Evolutionary conservation across 225 moss, liverwort and hornwort genomes (phyloP), one percentile per base, ranked within the genome.

Genomic region (Bryum argenteum): DNA sequence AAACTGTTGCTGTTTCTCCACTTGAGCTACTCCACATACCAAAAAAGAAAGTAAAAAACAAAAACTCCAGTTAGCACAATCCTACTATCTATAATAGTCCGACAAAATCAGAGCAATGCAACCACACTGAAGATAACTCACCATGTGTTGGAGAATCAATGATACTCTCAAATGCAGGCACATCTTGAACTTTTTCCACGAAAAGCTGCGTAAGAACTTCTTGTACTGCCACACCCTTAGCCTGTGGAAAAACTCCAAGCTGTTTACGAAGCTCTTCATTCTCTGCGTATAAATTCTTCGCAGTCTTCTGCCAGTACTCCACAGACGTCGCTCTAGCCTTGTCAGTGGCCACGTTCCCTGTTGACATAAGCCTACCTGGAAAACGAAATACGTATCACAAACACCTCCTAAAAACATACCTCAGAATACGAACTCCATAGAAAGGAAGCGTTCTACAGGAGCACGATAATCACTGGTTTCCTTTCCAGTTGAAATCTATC

Each of bases 261-360:
- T 78, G 80, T 70, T 76, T 77, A 62, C 77, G 80, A 60, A 87
- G 83, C 54, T 66, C 67, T 72, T 80, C 86, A 67, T 87, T 87
- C 65, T 87, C 83, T 42, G 63, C 1, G 70, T 28, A 65, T n/a
- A 87, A 61, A 65, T 75, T 69, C 23, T 61, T 76, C 8, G 71
- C 76, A 63, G 28, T 67, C 62, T 71, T 82, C 43, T 71, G 82
- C 85, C 85, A 85, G 20, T 82, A 77, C 33, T 83, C 86, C 74
- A 78, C 57, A 54, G 81, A 69, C 44, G 54, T 8, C 10, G 59
- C 71, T 57, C 58, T 71, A 65, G 56, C 69, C 54, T 77, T 74
- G 70, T 80, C 83, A 37, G 38, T 52, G 51, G 39, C 55, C 20
- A 66, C 13, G 55, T 21, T 71, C 50, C 79, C 76, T 72, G 73